Conservation (phyloP, 2,329 filamentous ascomycete species). For the Fusarium pseudocircinatum region DNA sequence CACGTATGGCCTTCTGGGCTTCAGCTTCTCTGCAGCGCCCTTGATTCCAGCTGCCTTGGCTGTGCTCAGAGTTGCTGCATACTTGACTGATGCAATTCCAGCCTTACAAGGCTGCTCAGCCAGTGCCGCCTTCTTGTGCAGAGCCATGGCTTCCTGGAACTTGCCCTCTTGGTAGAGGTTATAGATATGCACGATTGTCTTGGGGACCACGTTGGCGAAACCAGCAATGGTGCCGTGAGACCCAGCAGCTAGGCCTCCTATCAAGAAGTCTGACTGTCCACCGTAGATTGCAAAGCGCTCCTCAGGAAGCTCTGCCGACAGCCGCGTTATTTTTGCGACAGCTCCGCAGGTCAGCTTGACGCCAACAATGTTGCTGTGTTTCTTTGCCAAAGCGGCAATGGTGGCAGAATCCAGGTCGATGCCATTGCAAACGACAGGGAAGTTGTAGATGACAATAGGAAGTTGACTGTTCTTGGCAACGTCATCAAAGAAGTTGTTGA, state of each 20-base stretch:
- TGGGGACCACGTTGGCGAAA: conserved; percentile 70
- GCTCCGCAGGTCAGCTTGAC: conserved; percentile 78
- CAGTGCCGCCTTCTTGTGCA: conserved; percentile 71
- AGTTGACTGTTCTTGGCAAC: conserved; percentile 61
- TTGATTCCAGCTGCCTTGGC: conserved; percentile 69
- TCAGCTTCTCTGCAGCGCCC: conserved; percentile 65
- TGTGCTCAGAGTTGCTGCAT: conserved; percentile 69
- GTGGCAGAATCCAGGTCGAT: conserved; percentile 73
- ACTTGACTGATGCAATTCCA: conserved; percentile 74
- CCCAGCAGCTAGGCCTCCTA: conserved; percentile 67
- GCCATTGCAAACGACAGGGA: conserved; percentile 73
- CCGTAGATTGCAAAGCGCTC: conserved; percentile 73
- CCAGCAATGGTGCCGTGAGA: conserved; percentile 70
- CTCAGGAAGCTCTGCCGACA: conserved; percentile 60
- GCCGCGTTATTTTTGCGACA: conserved; percentile 74
- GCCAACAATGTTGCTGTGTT: conserved; percentile 68
- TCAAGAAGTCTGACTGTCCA: conserved; percentile 77
- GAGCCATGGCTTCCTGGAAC: conserved; percentile 64
- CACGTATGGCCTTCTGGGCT: conserved; percentile 69
- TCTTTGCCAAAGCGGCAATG: conserved; percentile 50
- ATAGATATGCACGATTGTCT: conserved; percentile 67
- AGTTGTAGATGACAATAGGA: conserved; percentile 74
- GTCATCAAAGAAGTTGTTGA: conserved; percentile 68
- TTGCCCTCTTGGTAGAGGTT: conserved; percentile 67
- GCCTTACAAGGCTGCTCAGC: conserved; percentile 73